Evolutionary conservation across 2,329 filamentous ascomycete genomes (phyloP).

Genomic region (Diaporthe batatas): DNA sequence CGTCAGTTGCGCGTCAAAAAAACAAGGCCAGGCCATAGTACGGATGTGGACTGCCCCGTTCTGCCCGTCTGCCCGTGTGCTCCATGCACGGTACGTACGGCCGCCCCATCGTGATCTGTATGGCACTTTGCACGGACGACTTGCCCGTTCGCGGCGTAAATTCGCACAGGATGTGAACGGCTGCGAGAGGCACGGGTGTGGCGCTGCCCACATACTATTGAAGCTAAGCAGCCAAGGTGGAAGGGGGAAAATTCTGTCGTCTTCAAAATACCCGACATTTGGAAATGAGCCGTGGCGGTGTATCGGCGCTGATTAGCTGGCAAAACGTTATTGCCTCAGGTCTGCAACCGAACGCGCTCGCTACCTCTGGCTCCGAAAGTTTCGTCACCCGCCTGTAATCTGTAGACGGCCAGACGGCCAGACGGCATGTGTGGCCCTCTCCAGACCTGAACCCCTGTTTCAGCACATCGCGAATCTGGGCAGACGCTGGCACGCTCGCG

Average conservation of each 20-base stretch:
- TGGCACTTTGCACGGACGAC: slow-evolving; percentile 32
- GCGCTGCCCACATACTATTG: slow-evolving; percentile 36
- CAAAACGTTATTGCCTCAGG: slow-evolving; percentile 33
- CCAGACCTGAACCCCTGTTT: slow-evolving; percentile 36
- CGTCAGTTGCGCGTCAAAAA: slow-evolving; percentile 33
- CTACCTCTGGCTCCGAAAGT: slow-evolving; percentile 18
- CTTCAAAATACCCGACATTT: slow-evolving; percentile 35
- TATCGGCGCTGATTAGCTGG: slow-evolving; percentile 35
- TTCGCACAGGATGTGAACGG: slow-evolving; percentile 34
- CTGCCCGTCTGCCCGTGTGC: no score
- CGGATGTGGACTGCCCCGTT: slow-evolving; percentile 16
- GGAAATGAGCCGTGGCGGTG: slow-evolving; percentile 36
- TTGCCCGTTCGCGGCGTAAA: slow-evolving; percentile 24
- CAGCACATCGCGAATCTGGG: slow-evolving; percentile 33
- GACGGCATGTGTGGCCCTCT: slow-evolving; percentile 10
- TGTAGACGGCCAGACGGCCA: no score
- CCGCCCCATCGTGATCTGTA: slow-evolving; percentile 12
- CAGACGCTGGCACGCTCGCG: slow-evolving; percentile 10
- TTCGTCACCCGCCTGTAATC: slow-evolving; percentile 21
- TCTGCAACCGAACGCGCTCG: slow-evolving; percentile 31
- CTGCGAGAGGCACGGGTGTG: slow-evolving; percentile 35
- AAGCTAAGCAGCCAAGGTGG: slow-evolving; percentile 27
- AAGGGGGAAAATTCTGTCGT: slow-evolving; percentile 22
- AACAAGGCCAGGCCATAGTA: slow-evolving; percentile 6
- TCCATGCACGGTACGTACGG: slow-evolving; percentile 9